These are phyloP conservation scores for Penicillium freii DNA, from an alignment of 2,329 filamentous ascomycete species.

Conservation along the genomic window DNA sequence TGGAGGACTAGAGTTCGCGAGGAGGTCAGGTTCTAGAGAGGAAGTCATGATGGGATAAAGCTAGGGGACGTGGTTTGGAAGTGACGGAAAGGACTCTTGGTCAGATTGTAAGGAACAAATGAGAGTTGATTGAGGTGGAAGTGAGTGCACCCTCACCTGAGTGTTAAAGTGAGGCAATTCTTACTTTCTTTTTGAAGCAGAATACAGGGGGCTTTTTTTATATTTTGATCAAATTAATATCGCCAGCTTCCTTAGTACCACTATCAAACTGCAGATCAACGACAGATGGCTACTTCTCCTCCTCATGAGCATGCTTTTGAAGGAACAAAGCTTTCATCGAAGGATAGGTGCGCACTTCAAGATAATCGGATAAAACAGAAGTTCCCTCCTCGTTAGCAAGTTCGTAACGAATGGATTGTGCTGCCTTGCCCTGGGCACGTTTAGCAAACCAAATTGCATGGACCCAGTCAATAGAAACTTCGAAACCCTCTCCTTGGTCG, in stretches of 20 bases:
- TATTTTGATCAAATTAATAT: background rate
- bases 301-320: conserved; percentile 8
- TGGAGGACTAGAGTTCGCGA: too few species aligned
- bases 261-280: background rate
- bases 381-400: conserved; percentile 1
- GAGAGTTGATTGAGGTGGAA: too few species aligned
- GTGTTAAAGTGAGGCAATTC: too few species aligned
- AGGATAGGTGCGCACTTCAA: conserved; percentile 11
- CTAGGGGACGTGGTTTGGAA: too few species aligned
- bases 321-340: conserved; percentile 13
- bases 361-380: conserved; percentile 2
- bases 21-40: too few species aligned
- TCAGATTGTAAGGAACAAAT: too few species aligned
- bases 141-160: too few species aligned
- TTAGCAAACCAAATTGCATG: conserved; percentile 12
- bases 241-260: too few species aligned
- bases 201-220: too few species aligned
- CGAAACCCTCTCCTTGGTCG: conserved; percentile 10
- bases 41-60: too few species aligned
- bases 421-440: conserved; percentile 7
- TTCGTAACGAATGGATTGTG: conserved; percentile 1
- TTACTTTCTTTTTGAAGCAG: too few species aligned
- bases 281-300: conserved; percentile 44
- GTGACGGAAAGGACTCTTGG: too few species aligned
- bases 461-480: conserved; percentile 12